Evolutionary conservation across 2,329 filamentous ascomycete genomes (phyloP).

Genomic region (Chaetomium olivaceum): DNA sequence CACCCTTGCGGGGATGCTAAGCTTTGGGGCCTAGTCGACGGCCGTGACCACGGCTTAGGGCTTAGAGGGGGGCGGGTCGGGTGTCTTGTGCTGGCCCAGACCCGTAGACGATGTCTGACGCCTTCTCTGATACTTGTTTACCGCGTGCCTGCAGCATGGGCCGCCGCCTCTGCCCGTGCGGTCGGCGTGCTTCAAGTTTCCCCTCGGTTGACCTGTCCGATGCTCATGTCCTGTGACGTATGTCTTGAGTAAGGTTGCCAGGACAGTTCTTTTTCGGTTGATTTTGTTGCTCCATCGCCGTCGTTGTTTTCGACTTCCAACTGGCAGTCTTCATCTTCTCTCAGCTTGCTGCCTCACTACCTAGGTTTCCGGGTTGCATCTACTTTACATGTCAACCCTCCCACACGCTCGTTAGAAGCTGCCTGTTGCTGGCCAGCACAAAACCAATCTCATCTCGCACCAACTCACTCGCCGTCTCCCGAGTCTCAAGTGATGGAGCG

Average conservation of each 20-base stretch:
- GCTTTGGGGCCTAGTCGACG: background rate
- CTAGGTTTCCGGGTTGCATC: background rate
- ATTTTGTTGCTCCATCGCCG: background rate
- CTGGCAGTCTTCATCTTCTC: background rate
- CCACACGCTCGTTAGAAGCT: constrained; percentile 6
- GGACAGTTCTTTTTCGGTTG: background rate
- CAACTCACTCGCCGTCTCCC: background rate
- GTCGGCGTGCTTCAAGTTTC: constrained; percentile 5
- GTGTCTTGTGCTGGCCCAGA: background rate
- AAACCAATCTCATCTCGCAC: background rate
- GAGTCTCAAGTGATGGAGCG: constrained; percentile 26
- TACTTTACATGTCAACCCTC: background rate
- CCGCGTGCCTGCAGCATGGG: background rate
- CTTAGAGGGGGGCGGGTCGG: background rate
- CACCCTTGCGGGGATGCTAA: background rate
- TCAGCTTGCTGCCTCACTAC: background rate
- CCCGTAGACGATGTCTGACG: background rate
- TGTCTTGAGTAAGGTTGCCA: background rate
- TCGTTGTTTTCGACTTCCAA: background rate
- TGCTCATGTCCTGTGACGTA: constrained; percentile 1
- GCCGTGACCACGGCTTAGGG: background rate
- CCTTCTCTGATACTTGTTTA: background rate
- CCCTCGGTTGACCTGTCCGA: background rate
- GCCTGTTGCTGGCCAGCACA: constrained; percentile 7
- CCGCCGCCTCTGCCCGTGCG: background rate